These are phyloP conservation scores for Geotrichum macrosporum DNA, from an alignment of 1,139 yeast genomes.

Conservation along the genomic window DNA sequence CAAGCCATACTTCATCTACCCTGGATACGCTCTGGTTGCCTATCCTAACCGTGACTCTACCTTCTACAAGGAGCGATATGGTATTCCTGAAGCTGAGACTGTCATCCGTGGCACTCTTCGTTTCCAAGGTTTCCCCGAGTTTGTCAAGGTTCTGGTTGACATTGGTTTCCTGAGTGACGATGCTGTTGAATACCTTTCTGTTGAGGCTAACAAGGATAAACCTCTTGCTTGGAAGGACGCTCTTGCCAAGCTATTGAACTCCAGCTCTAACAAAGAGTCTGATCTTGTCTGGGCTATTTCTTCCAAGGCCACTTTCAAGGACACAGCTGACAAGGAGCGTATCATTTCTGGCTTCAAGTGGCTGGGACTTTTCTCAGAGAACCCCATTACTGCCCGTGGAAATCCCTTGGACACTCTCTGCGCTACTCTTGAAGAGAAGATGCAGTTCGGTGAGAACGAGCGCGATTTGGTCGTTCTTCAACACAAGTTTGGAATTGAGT, in stretches of 20 bases:
- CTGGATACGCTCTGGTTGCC: slow-evolving; percentile 90
- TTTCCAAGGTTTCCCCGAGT: slow-evolving; percentile 98
- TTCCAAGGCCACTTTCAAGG: slow-evolving; percentile 74
- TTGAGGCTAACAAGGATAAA: slow-evolving; percentile 30
- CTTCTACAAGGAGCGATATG: slow-evolving; percentile 81
- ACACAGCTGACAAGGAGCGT: slow-evolving; percentile 76
- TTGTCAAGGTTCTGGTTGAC: slow-evolving; percentile 91
- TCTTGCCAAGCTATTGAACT: slow-evolving; percentile 67
- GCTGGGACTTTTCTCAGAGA: slow-evolving; percentile 86
- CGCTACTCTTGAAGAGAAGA: slow-evolving; percentile 89
- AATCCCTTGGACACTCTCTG: slow-evolving; percentile 94
- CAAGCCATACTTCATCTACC: slow-evolving; percentile 90
- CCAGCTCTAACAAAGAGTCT: slow-evolving; percentile 61
- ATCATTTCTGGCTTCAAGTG: slow-evolving; percentile 86
- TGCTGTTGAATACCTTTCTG: slow-evolving; percentile 52
- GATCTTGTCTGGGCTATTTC: slow-evolving; percentile 75
- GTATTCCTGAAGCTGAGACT: slow-evolving; percentile 96
- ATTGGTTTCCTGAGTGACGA: slow-evolving; percentile 86
- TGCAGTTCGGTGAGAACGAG: slow-evolving; percentile 95
- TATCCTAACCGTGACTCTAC: slow-evolving; percentile 99
- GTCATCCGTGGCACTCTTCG: slow-evolving; percentile 95
- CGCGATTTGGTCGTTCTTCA: slow-evolving; percentile 92
- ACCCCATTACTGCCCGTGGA: slow-evolving; percentile 76
- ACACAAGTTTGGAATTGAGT: slow-evolving; percentile 95
- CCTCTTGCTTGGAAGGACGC: slow-evolving; percentile 87